A percentile compares a stretch with the other conserved stretches of the same genome.
These are phyloP conservation scores for Leccinum uliginosum DNA, from an alignment of 768 basidiomycete genomes.

Conservation along the genomic window DNA sequence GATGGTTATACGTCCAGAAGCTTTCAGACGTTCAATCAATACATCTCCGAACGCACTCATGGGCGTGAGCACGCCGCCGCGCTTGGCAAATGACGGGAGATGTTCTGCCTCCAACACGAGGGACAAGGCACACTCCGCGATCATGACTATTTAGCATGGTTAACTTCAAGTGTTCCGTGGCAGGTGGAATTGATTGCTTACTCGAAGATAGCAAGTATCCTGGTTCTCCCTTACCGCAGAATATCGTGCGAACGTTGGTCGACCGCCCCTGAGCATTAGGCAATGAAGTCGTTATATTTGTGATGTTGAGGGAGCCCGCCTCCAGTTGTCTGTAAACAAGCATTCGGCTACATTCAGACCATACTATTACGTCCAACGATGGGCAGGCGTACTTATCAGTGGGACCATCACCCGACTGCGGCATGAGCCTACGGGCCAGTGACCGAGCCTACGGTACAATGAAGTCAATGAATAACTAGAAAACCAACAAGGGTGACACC, in stretches of 20 bases:
- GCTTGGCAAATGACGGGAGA: conserved; percentile 52
- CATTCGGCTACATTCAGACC: conserved; percentile 1
- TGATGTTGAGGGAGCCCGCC: conserved; percentile 56
- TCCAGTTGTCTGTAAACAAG: conserved; percentile 43
- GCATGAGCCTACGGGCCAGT: conserved; percentile 47
- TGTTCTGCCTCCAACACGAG: conserved; percentile 53
- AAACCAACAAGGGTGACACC: conserved; percentile 11
- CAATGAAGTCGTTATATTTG: conserved; percentile 67
- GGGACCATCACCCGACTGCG: conserved; percentile 59
- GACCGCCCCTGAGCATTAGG: conserved; percentile 36
- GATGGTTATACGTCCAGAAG: conserved; percentile 53
- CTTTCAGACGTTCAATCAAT: conserved; percentile 61
- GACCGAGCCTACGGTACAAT: conserved; percentile 40
- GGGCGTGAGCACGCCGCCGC: conserved; percentile 82
- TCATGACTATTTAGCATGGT: conserved; percentile 48
- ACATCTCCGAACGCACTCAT: conserved; percentile 78
- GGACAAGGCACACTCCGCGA: conserved; percentile 75
- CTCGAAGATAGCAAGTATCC: conserved; percentile 44
- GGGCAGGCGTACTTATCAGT: conserved; percentile 48
- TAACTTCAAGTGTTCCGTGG: neutral
- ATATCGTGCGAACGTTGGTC: conserved; percentile 50
- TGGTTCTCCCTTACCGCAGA: conserved; percentile 72
- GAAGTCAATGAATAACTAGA: neutral
- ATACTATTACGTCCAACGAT: neutral
- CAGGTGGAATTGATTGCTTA: neutral